These are phyloP conservation scores for Fusarium caatingaense DNA, from an alignment of 2,329 filamentous ascomycete species.

Conservation along the genomic window DNA sequence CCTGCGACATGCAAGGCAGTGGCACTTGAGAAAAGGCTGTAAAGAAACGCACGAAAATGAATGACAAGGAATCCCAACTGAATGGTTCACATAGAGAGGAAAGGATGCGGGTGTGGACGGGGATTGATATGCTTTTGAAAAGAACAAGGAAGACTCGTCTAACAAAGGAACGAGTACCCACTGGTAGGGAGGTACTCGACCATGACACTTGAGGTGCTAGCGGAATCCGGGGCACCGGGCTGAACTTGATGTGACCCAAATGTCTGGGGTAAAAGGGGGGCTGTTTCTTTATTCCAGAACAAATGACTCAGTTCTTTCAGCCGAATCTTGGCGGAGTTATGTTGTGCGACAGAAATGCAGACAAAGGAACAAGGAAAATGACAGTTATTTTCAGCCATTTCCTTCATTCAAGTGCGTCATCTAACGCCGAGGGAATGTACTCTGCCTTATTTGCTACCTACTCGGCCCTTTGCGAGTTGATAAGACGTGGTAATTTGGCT, in stretches of 20 bases:
- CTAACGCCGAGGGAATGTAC: background rate
- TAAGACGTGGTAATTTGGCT: background rate
- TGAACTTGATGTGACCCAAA: background rate
- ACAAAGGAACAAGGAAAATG: background rate
- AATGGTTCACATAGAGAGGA: background rate
- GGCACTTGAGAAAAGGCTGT: background rate
- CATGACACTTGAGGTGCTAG: background rate
- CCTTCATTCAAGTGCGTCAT: background rate
- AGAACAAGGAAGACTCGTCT: constrained; percentile 1
- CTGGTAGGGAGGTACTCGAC: background rate
- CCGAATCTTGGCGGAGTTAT: background rate
- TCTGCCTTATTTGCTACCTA: no score
- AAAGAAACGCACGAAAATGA: background rate
- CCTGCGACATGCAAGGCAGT: constrained; percentile 2
- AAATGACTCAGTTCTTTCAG: constrained; percentile 15
- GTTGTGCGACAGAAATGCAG: background rate
- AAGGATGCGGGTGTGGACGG: background rate
- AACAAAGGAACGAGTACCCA: background rate
- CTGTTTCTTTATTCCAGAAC: constrained; percentile 14
- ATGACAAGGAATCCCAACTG: background rate
- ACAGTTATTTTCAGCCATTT: background rate
- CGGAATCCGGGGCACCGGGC: constrained; percentile 1
- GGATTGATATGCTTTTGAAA: constrained; percentile 37
- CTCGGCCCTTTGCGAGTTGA: background rate
- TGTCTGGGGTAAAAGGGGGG: constrained; percentile 25